Conservation (phyloP, 129 eudicot species). For the Deinandra increscens region DNA sequence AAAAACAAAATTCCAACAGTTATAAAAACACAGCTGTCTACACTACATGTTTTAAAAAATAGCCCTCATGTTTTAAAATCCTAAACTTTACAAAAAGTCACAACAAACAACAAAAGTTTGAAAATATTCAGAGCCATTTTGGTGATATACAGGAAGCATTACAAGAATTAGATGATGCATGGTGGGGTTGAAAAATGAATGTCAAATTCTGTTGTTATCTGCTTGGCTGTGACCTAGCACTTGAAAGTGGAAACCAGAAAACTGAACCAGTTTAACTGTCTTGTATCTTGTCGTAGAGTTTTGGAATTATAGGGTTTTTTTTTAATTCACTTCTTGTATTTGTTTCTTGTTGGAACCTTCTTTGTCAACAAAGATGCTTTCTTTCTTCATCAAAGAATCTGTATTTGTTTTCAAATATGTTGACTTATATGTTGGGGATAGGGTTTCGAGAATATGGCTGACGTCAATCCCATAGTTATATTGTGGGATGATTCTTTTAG, state of each 20-base stretch:
- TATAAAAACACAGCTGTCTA: conserved; percentile 16
- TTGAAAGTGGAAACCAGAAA: conserved; percentile 23
- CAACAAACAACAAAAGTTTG: conserved; percentile 26
- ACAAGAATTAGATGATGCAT: conserved; percentile 14
- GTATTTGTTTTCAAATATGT: conserved; percentile 26
- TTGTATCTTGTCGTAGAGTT: conserved; percentile 27
- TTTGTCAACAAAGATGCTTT: conserved; percentile 38
- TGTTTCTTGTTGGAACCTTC: conserved; percentile 46
- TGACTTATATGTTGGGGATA: not conserved
- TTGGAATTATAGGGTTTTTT: conserved; percentile 34
- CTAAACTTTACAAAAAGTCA: conserved; percentile 43
- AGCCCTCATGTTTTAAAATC: conserved; percentile 27
- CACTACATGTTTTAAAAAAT: conserved; percentile 9
- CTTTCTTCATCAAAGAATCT: conserved; percentile 21
- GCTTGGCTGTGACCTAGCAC: conserved; percentile 36
- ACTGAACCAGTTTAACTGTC: conserved; percentile 31
- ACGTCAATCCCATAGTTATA: conserved; percentile 15
- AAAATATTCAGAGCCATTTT: conserved; percentile 47
- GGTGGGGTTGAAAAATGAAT: conserved; percentile 31
- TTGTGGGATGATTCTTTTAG: conserved; percentile 28
- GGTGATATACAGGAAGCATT: conserved; percentile 30
- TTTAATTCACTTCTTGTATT: conserved; percentile 27
- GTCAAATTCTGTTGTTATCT: conserved; percentile 37
- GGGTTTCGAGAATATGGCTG: conserved; percentile 1
- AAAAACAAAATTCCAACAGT: conserved; percentile 5